Evolutionary conservation across 306 rosid genomes (phyloP).

Genomic region (Quercus suber): DNA sequence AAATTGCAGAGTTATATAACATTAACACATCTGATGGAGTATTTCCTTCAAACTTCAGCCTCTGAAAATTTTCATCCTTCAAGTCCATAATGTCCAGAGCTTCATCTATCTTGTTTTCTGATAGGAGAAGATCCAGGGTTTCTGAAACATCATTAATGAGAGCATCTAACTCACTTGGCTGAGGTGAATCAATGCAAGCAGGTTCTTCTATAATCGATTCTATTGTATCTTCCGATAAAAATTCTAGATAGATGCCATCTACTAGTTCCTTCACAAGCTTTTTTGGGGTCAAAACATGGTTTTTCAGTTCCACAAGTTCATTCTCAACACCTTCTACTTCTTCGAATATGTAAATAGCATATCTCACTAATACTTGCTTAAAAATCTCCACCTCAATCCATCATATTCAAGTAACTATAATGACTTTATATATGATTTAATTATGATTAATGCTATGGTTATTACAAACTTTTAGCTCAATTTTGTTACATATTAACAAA

Average conservation of each 20-base stretch:
- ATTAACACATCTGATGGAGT: constrained; percentile 22
- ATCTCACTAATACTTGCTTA: not conserved
- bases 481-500: not conserved
- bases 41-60: constrained; percentile 33
- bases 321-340: constrained; percentile 48
- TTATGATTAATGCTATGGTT: not conserved
- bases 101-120: constrained; percentile 60
- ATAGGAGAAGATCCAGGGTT: constrained; percentile 51
- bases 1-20: constrained; percentile 37
- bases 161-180: constrained; percentile 40
- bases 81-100: constrained; percentile 50
- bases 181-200: constrained; percentile 12
- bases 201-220: constrained; percentile 30
- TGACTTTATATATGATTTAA: not conserved
- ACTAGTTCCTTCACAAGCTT: constrained; percentile 43
- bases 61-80: constrained; percentile 47
- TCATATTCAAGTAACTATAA: not conserved
- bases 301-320: constrained; percentile 58
- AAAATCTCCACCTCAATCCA: not conserved
- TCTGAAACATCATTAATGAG: constrained; percentile 46
- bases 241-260: constrained; percentile 42
- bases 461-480: not conserved
- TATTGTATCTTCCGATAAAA: constrained; percentile 31
- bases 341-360: constrained; percentile 29
- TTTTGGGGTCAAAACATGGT: constrained; percentile 52